Evolutionary conservation across 73 alveolate genomes (phyloP).

Genomic region (Halteria grandinella): DNA sequence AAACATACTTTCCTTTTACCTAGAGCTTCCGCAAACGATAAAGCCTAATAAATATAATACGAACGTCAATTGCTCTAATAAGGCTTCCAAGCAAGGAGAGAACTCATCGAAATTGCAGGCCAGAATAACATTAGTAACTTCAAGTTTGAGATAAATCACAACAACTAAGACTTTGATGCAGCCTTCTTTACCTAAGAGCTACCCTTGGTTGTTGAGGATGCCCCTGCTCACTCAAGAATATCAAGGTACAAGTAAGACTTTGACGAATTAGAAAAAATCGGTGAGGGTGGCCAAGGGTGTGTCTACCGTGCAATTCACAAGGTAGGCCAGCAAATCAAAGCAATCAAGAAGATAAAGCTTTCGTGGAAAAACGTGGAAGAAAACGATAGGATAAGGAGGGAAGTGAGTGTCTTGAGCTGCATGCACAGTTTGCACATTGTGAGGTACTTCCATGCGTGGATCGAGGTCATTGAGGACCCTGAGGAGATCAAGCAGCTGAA

Average conservation of each 20-base stretch:
- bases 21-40: too few relatives aligned
- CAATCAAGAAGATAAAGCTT: slow-evolving; percentile 67
- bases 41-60: too few relatives aligned
- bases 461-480: slow-evolving; percentile 72
- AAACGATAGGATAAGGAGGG: slow-evolving; percentile 70
- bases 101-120: too few relatives aligned
- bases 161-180: too few relatives aligned
- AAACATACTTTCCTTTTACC: too few relatives aligned
- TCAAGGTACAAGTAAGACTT: slow-evolving; percentile 71
- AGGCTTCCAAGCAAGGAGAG: too few relatives aligned
- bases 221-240: too few relatives aligned
- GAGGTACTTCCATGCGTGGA: slow-evolving; percentile 91
- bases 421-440: slow-evolving; percentile 84
- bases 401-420: slow-evolving; percentile 74
- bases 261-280: slow-evolving; percentile 64
- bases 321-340: slow-evolving; percentile 63
- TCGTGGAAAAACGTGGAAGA: slow-evolving; percentile 54
- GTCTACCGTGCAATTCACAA: slow-evolving; percentile 66
- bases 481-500: slow-evolving; percentile 45
- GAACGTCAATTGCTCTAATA: too few relatives aligned
- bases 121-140: too few relatives aligned
- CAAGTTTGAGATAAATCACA: too few relatives aligned
- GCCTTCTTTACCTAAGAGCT: too few relatives aligned
- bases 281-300: slow-evolving; percentile 79
- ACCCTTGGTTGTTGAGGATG: too few relatives aligned